A percentile compares a stretch with the other conserved stretches of the same genome.
These are phyloP conservation scores for Xylaria arbuscula DNA, from an alignment of 2,329 filamentous ascomycete genomes.

Conservation along the genomic window DNA sequence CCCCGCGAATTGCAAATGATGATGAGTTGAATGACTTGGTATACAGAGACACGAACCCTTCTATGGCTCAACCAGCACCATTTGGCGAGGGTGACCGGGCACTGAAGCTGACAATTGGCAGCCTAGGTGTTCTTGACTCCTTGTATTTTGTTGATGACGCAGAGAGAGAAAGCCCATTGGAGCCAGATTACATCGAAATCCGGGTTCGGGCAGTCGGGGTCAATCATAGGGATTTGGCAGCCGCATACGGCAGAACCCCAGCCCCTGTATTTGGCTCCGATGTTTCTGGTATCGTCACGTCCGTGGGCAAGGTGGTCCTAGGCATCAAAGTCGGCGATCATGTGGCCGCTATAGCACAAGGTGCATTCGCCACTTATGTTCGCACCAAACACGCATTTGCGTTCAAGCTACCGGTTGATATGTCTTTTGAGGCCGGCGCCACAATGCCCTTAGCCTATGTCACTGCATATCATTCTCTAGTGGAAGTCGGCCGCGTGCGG, in stretches of 20 bases:
- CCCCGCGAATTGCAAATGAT: slow-evolving; percentile 55
- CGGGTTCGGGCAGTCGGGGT: slow-evolving; percentile 46
- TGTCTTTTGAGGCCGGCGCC: slow-evolving; percentile 46
- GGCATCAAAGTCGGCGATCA: slow-evolving; percentile 46
- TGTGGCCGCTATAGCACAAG: slow-evolving; percentile 55
- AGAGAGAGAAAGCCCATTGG: slow-evolving; percentile 46
- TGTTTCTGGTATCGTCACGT: slow-evolving; percentile 46
- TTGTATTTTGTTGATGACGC: slow-evolving; percentile 47
- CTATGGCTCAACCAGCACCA: slow-evolving; percentile 52
- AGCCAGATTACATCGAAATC: slow-evolving; percentile 51
- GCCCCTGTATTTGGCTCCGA: slow-evolving; percentile 46
- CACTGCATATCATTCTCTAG: slow-evolving; percentile 46
- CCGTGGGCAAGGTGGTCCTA: slow-evolving; percentile 44
- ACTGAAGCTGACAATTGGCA: slow-evolving; percentile 46
- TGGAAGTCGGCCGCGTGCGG: slow-evolving; percentile 45
- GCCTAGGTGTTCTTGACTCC: slow-evolving; percentile 47
- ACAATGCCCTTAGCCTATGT: slow-evolving; percentile 47
- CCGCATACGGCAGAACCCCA: slow-evolving; percentile 46
- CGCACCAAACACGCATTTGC: slow-evolving; percentile 47
- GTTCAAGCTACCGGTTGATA: slow-evolving; percentile 46
- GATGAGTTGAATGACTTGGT: slow-evolving; percentile 57
- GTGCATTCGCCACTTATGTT: slow-evolving; percentile 46
- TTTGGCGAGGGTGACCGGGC: slow-evolving; percentile 51
- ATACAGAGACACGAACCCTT: slow-evolving; percentile 56
- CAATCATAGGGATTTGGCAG: slow-evolving; percentile 48